Percentiles rank a stretch among this genome's conserved stretches.
Conservation (phyloP, 768 basidiomycete genomes). For the Cyclocybe aegerita region DNA sequence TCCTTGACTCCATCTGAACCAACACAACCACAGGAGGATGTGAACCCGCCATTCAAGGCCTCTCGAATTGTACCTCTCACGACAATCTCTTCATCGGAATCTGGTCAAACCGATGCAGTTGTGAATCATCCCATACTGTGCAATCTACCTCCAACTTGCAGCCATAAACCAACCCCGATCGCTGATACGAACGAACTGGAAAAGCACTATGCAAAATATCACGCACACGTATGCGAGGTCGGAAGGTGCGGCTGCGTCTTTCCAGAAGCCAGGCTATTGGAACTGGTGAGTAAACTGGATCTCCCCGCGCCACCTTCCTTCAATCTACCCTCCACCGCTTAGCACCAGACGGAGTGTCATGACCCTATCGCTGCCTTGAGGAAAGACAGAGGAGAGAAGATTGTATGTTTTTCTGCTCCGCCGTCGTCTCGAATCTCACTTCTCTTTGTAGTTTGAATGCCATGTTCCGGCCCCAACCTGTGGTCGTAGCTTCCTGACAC, state of each 20-base stretch:
- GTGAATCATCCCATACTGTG: conserved; percentile 44
- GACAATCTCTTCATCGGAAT: not conserved
- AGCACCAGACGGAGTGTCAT: conserved; percentile 88
- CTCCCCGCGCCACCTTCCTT: conserved; percentile 1
- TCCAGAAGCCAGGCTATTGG: conserved; percentile 76
- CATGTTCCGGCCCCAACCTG: conserved; percentile 56
- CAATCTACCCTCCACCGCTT: conserved; percentile 5
- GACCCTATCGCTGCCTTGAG: conserved; percentile 79
- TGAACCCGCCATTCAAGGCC: conserved; percentile 25
- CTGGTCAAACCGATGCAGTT: not conserved
- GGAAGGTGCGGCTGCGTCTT: conserved; percentile 76
- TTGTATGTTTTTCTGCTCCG: conserved; percentile 46
- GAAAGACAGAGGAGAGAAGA: conserved; percentile 82
- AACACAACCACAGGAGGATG: conserved; percentile 3
- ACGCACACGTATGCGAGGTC: conserved; percentile 79
- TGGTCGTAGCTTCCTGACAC: conserved; percentile 61
- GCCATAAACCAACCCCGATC: conserved; percentile 62
- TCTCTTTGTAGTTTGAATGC: conserved; percentile 65
- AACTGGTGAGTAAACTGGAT: conserved; percentile 59
- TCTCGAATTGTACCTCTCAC: conserved; percentile 22
- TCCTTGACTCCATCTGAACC: conserved; percentile 20
- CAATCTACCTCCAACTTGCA: conserved; percentile 83
- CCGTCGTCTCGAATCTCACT: conserved; percentile 1
- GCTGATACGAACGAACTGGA: conserved; percentile 70
- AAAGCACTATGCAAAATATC: conserved; percentile 79